Base-by-base conservation (phyloP, 2,329 filamentous ascomycete species). In the Chrysoporthe austroafricana region DNA sequence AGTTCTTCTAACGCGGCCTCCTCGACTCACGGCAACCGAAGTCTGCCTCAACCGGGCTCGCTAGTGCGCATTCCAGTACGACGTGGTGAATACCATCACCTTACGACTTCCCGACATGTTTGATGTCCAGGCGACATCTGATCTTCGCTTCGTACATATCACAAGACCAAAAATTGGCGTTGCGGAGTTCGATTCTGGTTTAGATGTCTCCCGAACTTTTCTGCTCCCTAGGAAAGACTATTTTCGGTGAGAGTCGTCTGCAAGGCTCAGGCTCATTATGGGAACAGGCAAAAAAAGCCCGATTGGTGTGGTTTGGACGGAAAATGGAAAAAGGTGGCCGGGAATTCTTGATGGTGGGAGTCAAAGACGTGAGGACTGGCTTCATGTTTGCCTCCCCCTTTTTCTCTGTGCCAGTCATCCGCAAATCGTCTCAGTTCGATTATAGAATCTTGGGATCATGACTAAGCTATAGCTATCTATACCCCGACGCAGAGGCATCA, bases 121-220 rank as follows among this genome's bases (percentile, higher is more conserved):
- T 48, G 60, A 64, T 70, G 57, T 66, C 63, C 68, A 60, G 68
- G 66, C 26, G 68, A 64, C 66, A 64, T 63, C 54, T 16, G 43
- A 65, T 50, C 11, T 70, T 68, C 68, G 68, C 66, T 70, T 70
- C 66, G 59, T 68, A 63, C 54, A 61, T 68, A 66, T 46, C 62
- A 70, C 62, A 63, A 66, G 62, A 70, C 54, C 58, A 68, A 70
- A 65, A 68, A 42, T 66, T 68, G 68, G 68, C 66, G 68, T 65
- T 56, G 57, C 60, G 62, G 68, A 64, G 66, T 70, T 63, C 43
- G 43, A 26, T 39, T 59, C 43, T 59, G 56, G 63, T 42, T 65
- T 66, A 70, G 66, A 70, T 48, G 36, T 58, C 36, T 61, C 39
- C 50, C 66, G 26, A 36, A 46, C 63, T 52, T 48, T 36, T 44